Evolutionary conservation across 177 flowering plant species (phyloP).

Genomic region (Vitis hybrid): DNA sequence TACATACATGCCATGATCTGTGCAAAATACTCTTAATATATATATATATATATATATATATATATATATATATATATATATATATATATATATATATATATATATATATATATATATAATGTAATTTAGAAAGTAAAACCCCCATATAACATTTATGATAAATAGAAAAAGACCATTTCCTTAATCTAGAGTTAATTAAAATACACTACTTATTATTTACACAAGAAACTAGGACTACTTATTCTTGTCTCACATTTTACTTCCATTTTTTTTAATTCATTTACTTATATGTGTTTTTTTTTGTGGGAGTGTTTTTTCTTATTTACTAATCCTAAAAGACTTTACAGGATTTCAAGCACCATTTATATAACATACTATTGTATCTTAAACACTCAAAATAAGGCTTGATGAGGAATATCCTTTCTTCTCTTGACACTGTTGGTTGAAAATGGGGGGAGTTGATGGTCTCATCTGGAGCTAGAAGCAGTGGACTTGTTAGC

Average conservation of each 20-base stretch:
- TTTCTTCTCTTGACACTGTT: constrained; percentile 53
- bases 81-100: no score
- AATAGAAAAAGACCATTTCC: not conserved
- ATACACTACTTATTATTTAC: not conserved
- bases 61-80: no score
- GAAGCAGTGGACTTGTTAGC: constrained; percentile 10
- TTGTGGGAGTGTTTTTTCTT: no score
- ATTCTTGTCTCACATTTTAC: not conserved
- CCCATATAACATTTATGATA: not conserved
- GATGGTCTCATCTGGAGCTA: constrained; percentile 35
- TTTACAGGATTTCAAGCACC: no score
- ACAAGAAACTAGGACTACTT: not conserved
- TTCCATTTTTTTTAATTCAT: not conserved
- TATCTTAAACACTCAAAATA: constrained; percentile 19
- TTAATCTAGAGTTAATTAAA: not conserved
- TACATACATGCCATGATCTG: no score
- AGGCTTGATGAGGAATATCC: constrained; percentile 73
- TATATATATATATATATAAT: no score
- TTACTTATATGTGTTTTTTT: no score
- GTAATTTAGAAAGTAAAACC: no score
- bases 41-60: no score
- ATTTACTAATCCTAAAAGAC: not conserved
- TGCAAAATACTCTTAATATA: no score
- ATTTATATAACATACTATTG: no score
- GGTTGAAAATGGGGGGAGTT: constrained; percentile 52